Base-by-base conservation (phyloP, 495 filamentous ascomycete species). In the Margaritispora aquatica region DNA sequence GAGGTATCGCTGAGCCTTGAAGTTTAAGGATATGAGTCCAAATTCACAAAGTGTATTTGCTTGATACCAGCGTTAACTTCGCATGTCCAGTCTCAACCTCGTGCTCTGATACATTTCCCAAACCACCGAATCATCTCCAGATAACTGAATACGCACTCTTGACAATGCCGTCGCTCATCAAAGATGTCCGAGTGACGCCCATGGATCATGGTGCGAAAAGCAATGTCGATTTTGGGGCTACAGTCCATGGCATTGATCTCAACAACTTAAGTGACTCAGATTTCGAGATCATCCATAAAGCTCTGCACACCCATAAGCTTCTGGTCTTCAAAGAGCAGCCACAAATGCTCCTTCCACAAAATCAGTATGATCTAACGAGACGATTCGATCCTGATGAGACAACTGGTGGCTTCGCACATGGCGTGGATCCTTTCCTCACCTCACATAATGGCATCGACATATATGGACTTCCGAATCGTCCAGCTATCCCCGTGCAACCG, bases 251-350 rank as follows among this genome's bases (percentile, higher is more conserved):
- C 4, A 67, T 71, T 20, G 67, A 71, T 53, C 60, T 71, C 7
- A 69, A 71, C 62, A 54, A 60, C 21, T 62, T 71, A 36, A 71
- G 61, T 13, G 61, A 61, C 26, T 63, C 64, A 10, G 69, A 71
- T 26, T 71, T 71, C 51, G 57, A 66, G 7, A 53, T 67, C 26
- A 71, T 68, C 23, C 63, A 61, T 17, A 60, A 58, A 34, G 68
- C 68, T 21, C 63, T 71, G 17, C 64, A 71, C 53, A 59, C 26
- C 15, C 60, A 71, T 47, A 71, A 70, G 58, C 51, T 71, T 17
- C 62, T 71, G 27, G 62, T 71, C 10, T 71, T 71, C 57, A 71
- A 71, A 54, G 64, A 65, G 44, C 69, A 71, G 57, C 68, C 69
- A 0, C 23, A 63, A 26, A 71, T 71, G 69, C 59, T 71, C 11